Percentiles rank a stretch among this genome's conserved stretches.
These are phyloP conservation scores for Coleophoma eucalyptorum DNA, from an alignment of 2,329 filamentous ascomycete genomes.

Conservation along the genomic window DNA sequence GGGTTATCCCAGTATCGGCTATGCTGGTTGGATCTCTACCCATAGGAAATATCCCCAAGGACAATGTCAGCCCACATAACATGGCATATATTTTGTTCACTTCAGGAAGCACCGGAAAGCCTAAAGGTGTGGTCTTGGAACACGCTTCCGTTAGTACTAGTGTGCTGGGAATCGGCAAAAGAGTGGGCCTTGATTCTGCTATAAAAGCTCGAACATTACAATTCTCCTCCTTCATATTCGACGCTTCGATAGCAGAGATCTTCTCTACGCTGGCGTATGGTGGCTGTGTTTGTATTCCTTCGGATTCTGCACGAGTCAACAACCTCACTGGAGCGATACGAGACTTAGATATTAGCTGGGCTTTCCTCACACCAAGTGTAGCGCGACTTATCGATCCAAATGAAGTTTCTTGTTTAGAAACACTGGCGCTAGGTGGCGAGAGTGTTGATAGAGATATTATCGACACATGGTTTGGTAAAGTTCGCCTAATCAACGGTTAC, in stretches of 20 bases:
- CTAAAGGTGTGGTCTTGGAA: constrained; percentile 2
- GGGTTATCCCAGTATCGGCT: no score
- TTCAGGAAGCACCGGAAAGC: constrained; percentile 5
- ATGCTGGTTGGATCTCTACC: no score
- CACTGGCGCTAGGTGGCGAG: constrained; percentile 1
- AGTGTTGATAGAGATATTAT: not conserved
- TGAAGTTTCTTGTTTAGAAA: constrained; percentile 15
- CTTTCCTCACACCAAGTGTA: constrained; percentile 6
- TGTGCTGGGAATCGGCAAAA: not conserved
- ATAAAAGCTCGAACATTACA: not conserved
- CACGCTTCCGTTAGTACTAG: constrained; percentile 9
- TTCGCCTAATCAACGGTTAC: not conserved
- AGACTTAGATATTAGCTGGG: constrained; percentile 1
- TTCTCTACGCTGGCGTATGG: constrained; percentile 6
- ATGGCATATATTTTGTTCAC: constrained; percentile 1
- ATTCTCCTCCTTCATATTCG: constrained; percentile 7
- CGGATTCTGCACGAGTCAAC: constrained; percentile 4
- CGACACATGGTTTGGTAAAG: not conserved
- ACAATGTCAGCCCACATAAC: no score
- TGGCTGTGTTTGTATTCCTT: constrained; percentile 8
- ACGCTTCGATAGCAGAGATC: constrained; percentile 1
- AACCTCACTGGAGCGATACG: constrained; percentile 4
- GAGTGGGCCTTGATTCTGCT: not conserved
- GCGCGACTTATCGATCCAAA: constrained; percentile 8
- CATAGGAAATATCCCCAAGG: no score